Base-by-base conservation (phyloP, 805 yeast species). In the Starmera amethionina region DNA sequence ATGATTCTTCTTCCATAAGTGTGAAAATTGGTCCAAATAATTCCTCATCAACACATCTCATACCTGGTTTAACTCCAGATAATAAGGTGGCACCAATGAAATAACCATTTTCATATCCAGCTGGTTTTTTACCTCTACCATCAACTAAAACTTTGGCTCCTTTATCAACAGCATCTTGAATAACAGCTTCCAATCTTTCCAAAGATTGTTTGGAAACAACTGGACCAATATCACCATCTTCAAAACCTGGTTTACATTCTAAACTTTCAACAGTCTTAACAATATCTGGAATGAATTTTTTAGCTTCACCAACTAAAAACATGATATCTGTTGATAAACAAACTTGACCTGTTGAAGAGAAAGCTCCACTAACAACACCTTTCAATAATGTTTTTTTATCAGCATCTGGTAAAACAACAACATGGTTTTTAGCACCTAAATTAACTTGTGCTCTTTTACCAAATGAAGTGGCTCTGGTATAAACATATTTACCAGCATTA, bases 341-440 rank as follows among this genome's bases (percentile, higher is more conserved):
- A 56, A 88, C 75, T 68, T 82, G 90, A 46, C 89, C 90, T 15
- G 89, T 88, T 39, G 89, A 88, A 29, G 89, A 87, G 59, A 82
- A 82, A 19, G 87, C 84, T 40, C 89, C 87, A 38, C 86, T 82
- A 43, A 70, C 77, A 37, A 82, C 64, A 41, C 83, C 79, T 55
- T 75, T 77, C 49, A 82, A 63, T 37, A 83, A 73, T 46, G 75
- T 75, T 45, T 64, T 60, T 59, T 76, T 74, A 62, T 79, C 74
- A 36, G 87, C 86, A 52, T 82, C 89, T 14, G 88, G 86, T 46
- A 79, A 64, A 14, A 82, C 75, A 41, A 82, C 71, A 53, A 82
- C 72, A 60, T 82, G 90, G 68, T 82, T 82, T 64, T 82, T 82
- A 36, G 89, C 89, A 18, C 88, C 89, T 55, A 82, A 67, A 73